These are phyloP conservation scores for Aspergillus sp. DNA, from an alignment of 2,329 filamentous ascomycete species.

Conservation along the genomic window DNA sequence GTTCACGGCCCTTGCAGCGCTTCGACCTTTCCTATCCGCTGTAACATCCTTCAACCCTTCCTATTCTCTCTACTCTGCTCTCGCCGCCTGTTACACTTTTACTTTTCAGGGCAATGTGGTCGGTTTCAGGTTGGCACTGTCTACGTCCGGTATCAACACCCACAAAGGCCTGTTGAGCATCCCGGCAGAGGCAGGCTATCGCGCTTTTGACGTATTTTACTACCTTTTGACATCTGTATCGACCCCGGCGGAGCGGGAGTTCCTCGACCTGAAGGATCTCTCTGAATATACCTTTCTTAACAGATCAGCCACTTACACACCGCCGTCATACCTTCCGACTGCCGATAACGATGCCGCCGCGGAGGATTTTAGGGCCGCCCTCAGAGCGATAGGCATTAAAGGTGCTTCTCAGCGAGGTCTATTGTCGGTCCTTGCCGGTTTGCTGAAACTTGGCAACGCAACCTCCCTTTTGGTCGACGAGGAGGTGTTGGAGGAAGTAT, in stretches of 20 bases:
- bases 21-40: slow-evolving; percentile 78
- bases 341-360: slow-evolving; percentile 87
- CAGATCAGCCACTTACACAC: slow-evolving; percentile 73
- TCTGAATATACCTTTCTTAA: slow-evolving; percentile 70
- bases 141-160: slow-evolving; percentile 81
- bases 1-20: slow-evolving; percentile 67
- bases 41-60: slow-evolving; percentile 88
- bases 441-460: slow-evolving; percentile 87
- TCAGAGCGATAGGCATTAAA: slow-evolving; percentile 91
- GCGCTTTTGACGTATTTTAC: slow-evolving; percentile 97
- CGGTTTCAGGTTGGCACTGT: slow-evolving; percentile 65
- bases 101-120: slow-evolving; percentile 71
- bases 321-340: slow-evolving; percentile 80
- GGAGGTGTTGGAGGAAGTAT: slow-evolving; percentile 74
- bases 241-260: slow-evolving; percentile 79
- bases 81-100: slow-evolving; percentile 73
- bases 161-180: slow-evolving; percentile 69
- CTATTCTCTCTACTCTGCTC: slow-evolving; percentile 65
- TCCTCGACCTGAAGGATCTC: slow-evolving; percentile 67
- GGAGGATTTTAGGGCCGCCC: slow-evolving; percentile 77
- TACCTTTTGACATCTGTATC: slow-evolving; percentile 90
- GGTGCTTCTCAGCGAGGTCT: slow-evolving; percentile 72
- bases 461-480: slow-evolving; percentile 75
- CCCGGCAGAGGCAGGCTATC: slow-evolving; percentile 67
- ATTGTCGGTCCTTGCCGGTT: slow-evolving; percentile 72